phyloP scores from a whole-genome alignment of 495 filamentous ascomycete species.

The Cudoniella acicularis region DNA sequence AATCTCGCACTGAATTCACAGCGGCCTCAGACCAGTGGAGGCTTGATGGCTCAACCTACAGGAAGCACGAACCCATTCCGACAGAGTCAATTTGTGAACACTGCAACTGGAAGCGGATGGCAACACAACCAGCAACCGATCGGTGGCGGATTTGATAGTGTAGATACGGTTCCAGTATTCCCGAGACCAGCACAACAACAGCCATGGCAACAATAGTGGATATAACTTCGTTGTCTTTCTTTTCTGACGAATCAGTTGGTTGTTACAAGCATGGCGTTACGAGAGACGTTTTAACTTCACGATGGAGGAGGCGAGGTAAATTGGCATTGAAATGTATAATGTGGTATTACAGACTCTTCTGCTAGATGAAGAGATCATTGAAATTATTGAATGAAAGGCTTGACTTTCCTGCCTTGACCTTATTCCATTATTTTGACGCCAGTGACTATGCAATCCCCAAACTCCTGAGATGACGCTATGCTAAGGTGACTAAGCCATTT shows the following conservation, averaged over 20 bases:
- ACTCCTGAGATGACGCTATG: neutral
- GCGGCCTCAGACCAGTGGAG: slow-evolving; percentile 40
- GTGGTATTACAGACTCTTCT: slow-evolving; percentile 15
- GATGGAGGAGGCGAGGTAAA: neutral
- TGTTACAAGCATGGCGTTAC: slow-evolving; percentile 25
- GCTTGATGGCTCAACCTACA: slow-evolving; percentile 61
- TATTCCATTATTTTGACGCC: neutral
- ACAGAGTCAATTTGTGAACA: slow-evolving; percentile 81
- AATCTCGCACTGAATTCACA: slow-evolving; percentile 29
- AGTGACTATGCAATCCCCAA: neutral
- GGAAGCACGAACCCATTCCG: slow-evolving; percentile 95
- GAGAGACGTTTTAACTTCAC: slow-evolving; percentile 10
- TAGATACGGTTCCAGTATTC: slow-evolving; percentile 81
- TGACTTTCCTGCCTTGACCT: neutral
- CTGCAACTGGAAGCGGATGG: slow-evolving; percentile 83
- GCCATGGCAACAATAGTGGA: slow-evolving; percentile 45
- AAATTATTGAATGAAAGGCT: slow-evolving; percentile 1
- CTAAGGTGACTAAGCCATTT: neutral
- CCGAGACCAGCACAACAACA: slow-evolving; percentile 65
- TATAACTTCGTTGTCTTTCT: neutral
- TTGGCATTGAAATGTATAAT: slow-evolving; percentile 16
- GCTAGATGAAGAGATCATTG: neutral
- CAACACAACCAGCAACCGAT: slow-evolving; percentile 74
- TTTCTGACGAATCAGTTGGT: neutral
- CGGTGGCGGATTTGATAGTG: slow-evolving; percentile 78